These are phyloP conservation scores for Phytopythium litorale DNA, from an alignment of 352 stramenopile species.

Conservation along the genomic window DNA sequence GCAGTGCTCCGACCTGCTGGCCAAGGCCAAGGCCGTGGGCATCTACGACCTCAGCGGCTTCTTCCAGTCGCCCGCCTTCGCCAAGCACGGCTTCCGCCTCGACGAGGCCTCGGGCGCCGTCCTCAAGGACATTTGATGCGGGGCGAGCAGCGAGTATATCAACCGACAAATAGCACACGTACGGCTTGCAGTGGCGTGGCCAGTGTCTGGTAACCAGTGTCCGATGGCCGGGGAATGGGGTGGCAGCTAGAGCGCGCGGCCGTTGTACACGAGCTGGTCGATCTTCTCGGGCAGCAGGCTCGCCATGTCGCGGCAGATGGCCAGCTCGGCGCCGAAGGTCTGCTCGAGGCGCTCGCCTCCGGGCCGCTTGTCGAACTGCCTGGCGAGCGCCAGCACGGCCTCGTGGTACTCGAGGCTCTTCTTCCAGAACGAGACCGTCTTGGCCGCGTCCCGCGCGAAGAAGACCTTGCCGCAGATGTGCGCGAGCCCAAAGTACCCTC, in stretches of 20 bases:
- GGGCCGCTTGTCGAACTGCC: constrained; percentile 29
- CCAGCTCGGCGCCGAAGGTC: constrained; percentile 46
- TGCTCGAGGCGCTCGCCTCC: constrained; percentile 17
- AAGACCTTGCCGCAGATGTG: constrained; percentile 57
- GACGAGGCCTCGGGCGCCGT: constrained; percentile 49
- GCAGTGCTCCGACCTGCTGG: constrained; percentile 44
- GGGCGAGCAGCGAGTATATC: neutral
- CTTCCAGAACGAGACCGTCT: constrained; percentile 58
- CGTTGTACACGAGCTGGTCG: constrained; percentile 73
- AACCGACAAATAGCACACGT: neutral
- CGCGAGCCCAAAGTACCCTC: constrained; percentile 60
- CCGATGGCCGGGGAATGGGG: neutral
- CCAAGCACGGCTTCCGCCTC: constrained; percentile 69
- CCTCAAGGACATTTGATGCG: constrained; percentile 53
- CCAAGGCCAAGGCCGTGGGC: constrained; percentile 70
- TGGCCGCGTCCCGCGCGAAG: constrained; percentile 31
- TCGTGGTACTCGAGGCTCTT: constrained; percentile 54
- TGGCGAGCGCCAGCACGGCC: constrained; percentile 33
- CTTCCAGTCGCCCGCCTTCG: constrained; percentile 54
- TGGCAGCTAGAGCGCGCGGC: constrained; percentile 31
- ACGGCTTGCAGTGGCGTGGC: neutral
- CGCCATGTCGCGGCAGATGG: constrained; percentile 60
- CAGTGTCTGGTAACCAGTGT: no score
- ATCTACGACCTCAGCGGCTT: constrained; percentile 81
- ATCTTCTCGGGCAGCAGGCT: constrained; percentile 73